phyloP scores from a whole-genome alignment of 2,329 filamentous ascomycete species.

The Aspergillus pseudonomiae region DNA sequence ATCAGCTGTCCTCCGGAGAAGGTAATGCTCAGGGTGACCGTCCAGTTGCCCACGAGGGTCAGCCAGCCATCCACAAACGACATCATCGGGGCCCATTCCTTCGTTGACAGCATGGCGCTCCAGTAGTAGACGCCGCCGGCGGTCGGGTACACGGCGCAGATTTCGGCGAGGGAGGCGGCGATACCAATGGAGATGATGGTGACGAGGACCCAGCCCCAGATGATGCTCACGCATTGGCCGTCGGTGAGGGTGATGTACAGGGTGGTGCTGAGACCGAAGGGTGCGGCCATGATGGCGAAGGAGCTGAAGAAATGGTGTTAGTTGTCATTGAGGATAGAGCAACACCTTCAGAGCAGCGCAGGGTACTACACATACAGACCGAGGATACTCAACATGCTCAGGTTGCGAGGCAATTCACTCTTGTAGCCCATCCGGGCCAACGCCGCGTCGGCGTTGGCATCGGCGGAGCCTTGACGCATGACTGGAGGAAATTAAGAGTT shows the following conservation, averaged over 20 bases:
- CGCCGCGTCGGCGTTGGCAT: slow-evolving; percentile 58
- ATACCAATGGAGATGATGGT: slow-evolving; percentile 66
- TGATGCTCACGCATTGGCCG: slow-evolving; percentile 68
- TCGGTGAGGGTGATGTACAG: slow-evolving; percentile 69
- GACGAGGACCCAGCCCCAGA: slow-evolving; percentile 71
- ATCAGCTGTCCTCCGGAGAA: slow-evolving; percentile 73
- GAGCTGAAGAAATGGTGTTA: slow-evolving; percentile 45
- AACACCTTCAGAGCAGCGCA: too few species aligned
- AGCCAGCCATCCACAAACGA: slow-evolving; percentile 73
- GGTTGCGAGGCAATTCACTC: slow-evolving; percentile 65
- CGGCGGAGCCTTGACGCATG: slow-evolving; percentile 27
- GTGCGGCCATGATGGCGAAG: slow-evolving; percentile 75
- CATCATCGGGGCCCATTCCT: slow-evolving; percentile 67
- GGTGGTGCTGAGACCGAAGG: slow-evolving; percentile 69
- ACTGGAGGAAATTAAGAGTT: not conserved
- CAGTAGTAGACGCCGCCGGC: slow-evolving; percentile 72
- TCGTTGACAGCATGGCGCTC: slow-evolving; percentile 69
- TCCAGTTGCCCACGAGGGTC: slow-evolving; percentile 75
- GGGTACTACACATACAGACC: slow-evolving; percentile 54
- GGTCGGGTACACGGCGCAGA: slow-evolving; percentile 70
- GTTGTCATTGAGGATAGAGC: not conserved
- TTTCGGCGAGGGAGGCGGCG: slow-evolving; percentile 68
- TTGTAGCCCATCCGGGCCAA: slow-evolving; percentile 70
- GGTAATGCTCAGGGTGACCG: slow-evolving; percentile 67
- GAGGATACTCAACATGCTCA: slow-evolving; percentile 71